Conservation (phyloP, 768 basidiomycete species). For the Phallus indusiatus region DNA sequence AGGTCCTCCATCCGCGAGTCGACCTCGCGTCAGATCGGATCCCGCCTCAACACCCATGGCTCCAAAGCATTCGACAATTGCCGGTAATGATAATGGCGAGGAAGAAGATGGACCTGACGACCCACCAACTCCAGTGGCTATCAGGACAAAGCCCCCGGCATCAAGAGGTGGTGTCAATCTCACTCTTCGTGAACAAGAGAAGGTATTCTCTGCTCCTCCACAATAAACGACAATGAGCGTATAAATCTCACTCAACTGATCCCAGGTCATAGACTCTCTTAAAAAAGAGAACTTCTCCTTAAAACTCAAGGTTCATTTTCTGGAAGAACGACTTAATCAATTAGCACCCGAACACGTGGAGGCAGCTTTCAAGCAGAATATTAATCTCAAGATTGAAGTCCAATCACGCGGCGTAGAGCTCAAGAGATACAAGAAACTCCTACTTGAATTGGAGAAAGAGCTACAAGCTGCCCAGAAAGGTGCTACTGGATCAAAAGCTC, state of each 20-base stretch:
- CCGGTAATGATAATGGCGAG: neutral
- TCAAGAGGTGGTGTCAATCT: conserved; percentile 39
- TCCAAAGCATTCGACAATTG: neutral
- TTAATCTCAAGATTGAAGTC: conserved; percentile 86
- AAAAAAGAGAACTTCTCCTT: conserved; percentile 98
- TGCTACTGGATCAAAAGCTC: conserved; percentile 30
- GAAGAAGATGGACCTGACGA: conserved; percentile 27
- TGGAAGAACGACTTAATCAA: conserved; percentile 85
- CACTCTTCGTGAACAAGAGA: conserved; percentile 93
- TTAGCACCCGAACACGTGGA: conserved; percentile 90
- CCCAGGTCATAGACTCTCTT: conserved; percentile 84
- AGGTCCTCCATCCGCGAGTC: conserved; percentile 3
- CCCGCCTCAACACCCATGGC: neutral
- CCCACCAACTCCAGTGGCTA: conserved; percentile 40
- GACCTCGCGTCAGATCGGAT: neutral
- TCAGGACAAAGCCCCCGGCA: conserved; percentile 34
- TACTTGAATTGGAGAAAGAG: conserved; percentile 76
- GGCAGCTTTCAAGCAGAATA: conserved; percentile 85
- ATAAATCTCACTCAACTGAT: neutral
- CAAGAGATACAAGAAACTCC: conserved; percentile 85
- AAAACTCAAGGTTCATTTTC: conserved; percentile 91
- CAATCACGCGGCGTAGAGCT: conserved; percentile 84
- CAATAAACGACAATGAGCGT: conserved; percentile 1
- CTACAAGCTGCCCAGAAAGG: conserved; percentile 57
- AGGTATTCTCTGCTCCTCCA: conserved; percentile 43